Evolutionary conservation across 495 filamentous ascomycete species (phyloP).

Genomic region (Daldinia concentrica): DNA sequence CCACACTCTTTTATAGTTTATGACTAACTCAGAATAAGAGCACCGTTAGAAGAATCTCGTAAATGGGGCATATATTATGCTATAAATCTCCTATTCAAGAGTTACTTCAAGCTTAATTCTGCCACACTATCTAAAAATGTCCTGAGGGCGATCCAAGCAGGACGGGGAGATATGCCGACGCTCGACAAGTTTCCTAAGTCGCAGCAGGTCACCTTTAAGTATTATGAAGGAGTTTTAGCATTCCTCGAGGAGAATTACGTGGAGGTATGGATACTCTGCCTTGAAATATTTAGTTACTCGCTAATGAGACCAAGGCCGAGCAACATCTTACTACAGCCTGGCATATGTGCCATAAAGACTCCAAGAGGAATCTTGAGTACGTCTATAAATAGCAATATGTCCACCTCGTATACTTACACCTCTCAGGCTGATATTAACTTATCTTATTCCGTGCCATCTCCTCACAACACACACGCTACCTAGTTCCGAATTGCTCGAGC

Average conservation of each 20-base stretch:
- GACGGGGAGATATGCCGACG: conserved; percentile 75
- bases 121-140: conserved; percentile 91
- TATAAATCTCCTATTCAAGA: conserved; percentile 94
- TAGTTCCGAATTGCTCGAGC: conserved; percentile 70
- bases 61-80: conserved; percentile 98
- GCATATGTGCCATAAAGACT: conserved; percentile 74
- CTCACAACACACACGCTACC: conserved; percentile 88
- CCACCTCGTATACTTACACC: conserved; percentile 41
- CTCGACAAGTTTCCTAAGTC: conserved; percentile 80
- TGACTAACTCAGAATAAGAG: conserved; percentile 59
- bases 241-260: conserved; percentile 94
- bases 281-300: not conserved
- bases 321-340: conserved; percentile 80
- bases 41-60: conserved; percentile 84
- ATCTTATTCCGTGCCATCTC: conserved; percentile 90
- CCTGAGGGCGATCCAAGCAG: conserved; percentile 78
- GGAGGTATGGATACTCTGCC: conserved; percentile 58
- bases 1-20: conserved; percentile 19
- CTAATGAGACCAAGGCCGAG: conserved; percentile 70
- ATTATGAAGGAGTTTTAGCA: conserved; percentile 87
- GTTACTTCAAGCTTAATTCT: conserved; percentile 94
- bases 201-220: conserved; percentile 95
- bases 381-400: conserved; percentile 33
- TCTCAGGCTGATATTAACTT: conserved; percentile 86
- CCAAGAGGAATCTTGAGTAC: conserved; percentile 81